phyloP scores from a whole-genome alignment of 305 asterid genomes.

The Plantago lanceolata region DNA sequence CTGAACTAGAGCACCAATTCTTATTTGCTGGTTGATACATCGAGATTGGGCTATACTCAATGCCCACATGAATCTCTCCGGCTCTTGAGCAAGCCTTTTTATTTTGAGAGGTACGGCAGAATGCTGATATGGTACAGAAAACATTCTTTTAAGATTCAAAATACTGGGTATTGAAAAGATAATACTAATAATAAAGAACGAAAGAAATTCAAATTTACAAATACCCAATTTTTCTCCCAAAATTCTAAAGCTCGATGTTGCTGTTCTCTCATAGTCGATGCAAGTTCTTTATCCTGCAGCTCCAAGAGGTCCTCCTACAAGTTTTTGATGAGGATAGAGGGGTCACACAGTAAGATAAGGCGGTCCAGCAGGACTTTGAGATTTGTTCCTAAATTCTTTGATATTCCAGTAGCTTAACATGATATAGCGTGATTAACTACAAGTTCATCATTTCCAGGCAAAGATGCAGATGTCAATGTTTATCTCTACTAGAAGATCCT shows the following conservation, averaged over 20 bases:
- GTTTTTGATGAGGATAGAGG: constrained; percentile 22
- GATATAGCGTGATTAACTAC: background rate
- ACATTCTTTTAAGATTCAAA: constrained; percentile 21
- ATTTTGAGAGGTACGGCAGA: constrained; percentile 86
- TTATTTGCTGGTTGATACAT: constrained; percentile 60
- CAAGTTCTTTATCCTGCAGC: constrained; percentile 85
- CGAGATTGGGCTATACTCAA: constrained; percentile 87
- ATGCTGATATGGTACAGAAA: constrained; percentile 48
- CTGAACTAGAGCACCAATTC: constrained; percentile 89
- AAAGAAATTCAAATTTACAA: constrained; percentile 21
- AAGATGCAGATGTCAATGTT: background rate
- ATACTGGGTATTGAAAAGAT: background rate
- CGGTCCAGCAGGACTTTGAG: constrained; percentile 11
- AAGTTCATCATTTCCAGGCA: background rate
- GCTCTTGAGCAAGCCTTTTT: constrained; percentile 85
- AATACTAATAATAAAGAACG: constrained; percentile 14
- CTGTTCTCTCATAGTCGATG: constrained; percentile 63
- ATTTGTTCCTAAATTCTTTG: constrained; percentile 1
- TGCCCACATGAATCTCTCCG: constrained; percentile 96
- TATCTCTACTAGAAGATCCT: background rate
- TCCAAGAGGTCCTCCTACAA: constrained; percentile 84
- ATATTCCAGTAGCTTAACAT: background rate
- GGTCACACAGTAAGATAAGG: constrained; percentile 22
- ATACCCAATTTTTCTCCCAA: constrained; percentile 98
- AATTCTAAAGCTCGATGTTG: constrained; percentile 69